Conservation (phyloP, 768 basidiomycete genomes). For the Rubroboletus satanas region DNA sequence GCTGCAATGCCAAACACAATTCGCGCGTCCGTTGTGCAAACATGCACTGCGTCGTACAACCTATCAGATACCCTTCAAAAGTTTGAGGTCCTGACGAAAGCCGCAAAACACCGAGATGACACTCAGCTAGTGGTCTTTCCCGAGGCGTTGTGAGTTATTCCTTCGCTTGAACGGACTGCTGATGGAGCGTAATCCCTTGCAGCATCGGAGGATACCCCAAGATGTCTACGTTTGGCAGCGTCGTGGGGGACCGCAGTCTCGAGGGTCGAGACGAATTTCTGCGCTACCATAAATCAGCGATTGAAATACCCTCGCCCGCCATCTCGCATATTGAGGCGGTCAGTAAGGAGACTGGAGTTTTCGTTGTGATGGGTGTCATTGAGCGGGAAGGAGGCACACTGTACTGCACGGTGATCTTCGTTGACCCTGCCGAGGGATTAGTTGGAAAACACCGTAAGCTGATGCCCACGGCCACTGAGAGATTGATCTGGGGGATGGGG, state of each 20-base stretch:
- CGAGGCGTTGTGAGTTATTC: slow-evolving; percentile 48
- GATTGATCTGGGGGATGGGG: slow-evolving; percentile 61
- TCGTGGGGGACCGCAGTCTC: slow-evolving; percentile 46
- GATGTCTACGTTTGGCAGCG: slow-evolving; percentile 40
- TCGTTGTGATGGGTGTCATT: slow-evolving; percentile 57
- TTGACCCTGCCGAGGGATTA: slow-evolving; percentile 48
- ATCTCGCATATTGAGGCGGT: slow-evolving; percentile 46
- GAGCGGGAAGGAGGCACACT: slow-evolving; percentile 58
- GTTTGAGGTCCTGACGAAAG: slow-evolving; percentile 42
- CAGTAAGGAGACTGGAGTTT: slow-evolving; percentile 45
- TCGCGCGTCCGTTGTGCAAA: slow-evolving; percentile 51
- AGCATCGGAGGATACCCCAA: slow-evolving; percentile 62
- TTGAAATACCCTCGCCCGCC: slow-evolving; percentile 53
- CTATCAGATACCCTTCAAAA: slow-evolving; percentile 46
- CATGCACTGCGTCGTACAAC: slow-evolving; percentile 45
- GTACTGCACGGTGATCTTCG: slow-evolving; percentile 58
- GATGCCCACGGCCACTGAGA: slow-evolving; percentile 57
- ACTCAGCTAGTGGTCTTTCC: slow-evolving; percentile 53
- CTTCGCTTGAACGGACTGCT: not conserved
- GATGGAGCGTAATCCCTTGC: not conserved
- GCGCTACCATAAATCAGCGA: slow-evolving; percentile 50
- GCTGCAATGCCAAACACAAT: slow-evolving; percentile 31
- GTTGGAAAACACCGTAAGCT: slow-evolving; percentile 65
- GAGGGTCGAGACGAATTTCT: slow-evolving; percentile 58
- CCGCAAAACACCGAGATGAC: slow-evolving; percentile 45